Evolutionary conservation across 805 yeast genomes (phyloP).

Genomic region (Komagataella kurtzmanii): DNA sequence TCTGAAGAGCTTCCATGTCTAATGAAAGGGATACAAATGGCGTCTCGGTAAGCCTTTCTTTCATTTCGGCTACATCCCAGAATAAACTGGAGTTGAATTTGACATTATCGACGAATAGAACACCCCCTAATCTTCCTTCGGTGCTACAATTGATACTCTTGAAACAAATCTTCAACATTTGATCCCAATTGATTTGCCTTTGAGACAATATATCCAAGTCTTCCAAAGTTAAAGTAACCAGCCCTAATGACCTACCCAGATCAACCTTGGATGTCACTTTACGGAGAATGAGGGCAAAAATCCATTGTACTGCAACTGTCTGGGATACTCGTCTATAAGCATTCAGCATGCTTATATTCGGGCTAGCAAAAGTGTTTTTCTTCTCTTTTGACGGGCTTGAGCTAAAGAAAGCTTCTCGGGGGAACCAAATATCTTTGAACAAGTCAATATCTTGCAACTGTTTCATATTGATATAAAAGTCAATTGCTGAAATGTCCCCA

Average conservation of each 20-base stretch:
- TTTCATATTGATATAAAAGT: conserved; percentile 58
- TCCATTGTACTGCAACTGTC: conserved; percentile 65
- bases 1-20: conserved; percentile 39
- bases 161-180: conserved; percentile 49
- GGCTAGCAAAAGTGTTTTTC: conserved; percentile 15
- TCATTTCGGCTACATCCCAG: conserved; percentile 40
- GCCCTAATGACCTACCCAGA: conserved; percentile 76
- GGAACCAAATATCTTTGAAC: conserved; percentile 75
- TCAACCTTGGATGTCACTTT: conserved; percentile 48
- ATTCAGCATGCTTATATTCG: conserved; percentile 4
- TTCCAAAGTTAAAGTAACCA: conserved; percentile 38
- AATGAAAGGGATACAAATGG: conserved; percentile 59
- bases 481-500: conserved; percentile 34
- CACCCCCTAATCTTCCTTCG: conserved; percentile 74
- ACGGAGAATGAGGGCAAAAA: conserved; percentile 39
- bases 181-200: conserved; percentile 59
- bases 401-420: conserved; percentile 23
- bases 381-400: conserved; percentile 6
- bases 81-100: conserved; percentile 51
- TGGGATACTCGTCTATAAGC: conserved; percentile 45
- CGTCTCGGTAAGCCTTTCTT: conserved; percentile 24
- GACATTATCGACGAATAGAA: conserved; percentile 32
- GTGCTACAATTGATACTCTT: conserved; percentile 37
- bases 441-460: conserved; percentile 80
- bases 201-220: conserved; percentile 57